Evolutionary conservation across 2,329 filamentous ascomycete genomes (phyloP).

Genomic region (Huntiella abstrusa): DNA sequence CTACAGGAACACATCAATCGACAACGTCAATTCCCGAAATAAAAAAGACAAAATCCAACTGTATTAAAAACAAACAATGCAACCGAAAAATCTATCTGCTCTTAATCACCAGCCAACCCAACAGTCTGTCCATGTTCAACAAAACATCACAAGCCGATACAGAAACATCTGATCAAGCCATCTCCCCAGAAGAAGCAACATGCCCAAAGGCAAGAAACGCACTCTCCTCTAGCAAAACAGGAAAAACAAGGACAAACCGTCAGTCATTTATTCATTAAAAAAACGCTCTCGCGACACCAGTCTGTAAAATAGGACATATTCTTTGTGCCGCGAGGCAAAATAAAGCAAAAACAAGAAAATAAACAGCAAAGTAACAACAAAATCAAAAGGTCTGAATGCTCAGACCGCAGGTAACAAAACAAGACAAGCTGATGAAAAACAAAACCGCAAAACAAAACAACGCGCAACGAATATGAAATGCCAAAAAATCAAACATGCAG

Average conservation of each 20-base stretch:
- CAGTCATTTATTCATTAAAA: constrained; percentile 11
- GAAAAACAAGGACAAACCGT: background rate
- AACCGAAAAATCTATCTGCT: background rate
- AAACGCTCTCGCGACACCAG: constrained; percentile 1
- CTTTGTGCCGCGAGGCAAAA: background rate
- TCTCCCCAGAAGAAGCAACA: background rate
- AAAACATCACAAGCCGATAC: background rate
- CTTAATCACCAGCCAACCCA: background rate
- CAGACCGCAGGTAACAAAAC: background rate
- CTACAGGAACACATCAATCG: no score
- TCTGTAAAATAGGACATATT: background rate
- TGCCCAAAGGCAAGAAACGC: background rate
- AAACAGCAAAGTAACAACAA: background rate
- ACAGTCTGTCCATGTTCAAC: no score
- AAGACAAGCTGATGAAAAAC: background rate
- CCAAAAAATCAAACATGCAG: constrained; percentile 1
- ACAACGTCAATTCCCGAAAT: no score
- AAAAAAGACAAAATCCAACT: no score
- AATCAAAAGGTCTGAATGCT: background rate
- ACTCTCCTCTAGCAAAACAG: background rate
- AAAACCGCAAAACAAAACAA: background rate
- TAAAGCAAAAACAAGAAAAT: background rate
- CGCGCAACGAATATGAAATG: background rate
- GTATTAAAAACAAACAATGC: background rate
- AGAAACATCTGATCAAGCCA: background rate